Evolutionary conservation across 768 basidiomycete genomes (phyloP).

Genomic region (Ramaria sp.): DNA sequence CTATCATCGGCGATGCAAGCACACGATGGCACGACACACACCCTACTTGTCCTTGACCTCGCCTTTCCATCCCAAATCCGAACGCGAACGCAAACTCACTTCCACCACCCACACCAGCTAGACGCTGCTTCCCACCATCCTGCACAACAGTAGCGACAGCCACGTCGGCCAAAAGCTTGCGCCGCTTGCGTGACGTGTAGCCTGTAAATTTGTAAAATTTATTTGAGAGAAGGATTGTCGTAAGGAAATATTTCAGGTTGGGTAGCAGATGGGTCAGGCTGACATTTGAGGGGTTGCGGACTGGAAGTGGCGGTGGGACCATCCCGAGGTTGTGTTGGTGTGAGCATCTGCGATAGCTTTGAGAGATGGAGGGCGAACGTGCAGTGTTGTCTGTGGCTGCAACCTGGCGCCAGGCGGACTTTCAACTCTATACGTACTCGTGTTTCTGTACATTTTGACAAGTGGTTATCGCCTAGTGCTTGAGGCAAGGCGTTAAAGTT

Average conservation of each 20-base stretch:
- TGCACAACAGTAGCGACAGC: background rate
- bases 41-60: background rate
- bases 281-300: background rate
- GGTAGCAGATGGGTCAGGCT: background rate
- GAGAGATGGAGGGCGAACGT: too few species aligned
- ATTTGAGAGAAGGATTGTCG: background rate
- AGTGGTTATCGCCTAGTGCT: too few species aligned
- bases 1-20: background rate
- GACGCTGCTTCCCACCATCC: background rate
- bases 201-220: background rate
- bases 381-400: too few species aligned
- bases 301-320: background rate
- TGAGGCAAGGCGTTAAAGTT: too few species aligned
- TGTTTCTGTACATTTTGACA: too few species aligned
- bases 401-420: too few species aligned
- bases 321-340: background rate
- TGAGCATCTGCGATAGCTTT: background rate
- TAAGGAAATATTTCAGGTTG: background rate
- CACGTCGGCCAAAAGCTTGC: background rate
- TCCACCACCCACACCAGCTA: background rate
- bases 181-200: background rate
- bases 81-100: background rate
- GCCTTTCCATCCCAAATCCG: background rate
- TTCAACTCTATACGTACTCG: too few species aligned
- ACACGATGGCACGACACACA: background rate